phyloP scores from a whole-genome alignment of 2,329 filamentous ascomycete species.

The Diaporthe vaccinii region DNA sequence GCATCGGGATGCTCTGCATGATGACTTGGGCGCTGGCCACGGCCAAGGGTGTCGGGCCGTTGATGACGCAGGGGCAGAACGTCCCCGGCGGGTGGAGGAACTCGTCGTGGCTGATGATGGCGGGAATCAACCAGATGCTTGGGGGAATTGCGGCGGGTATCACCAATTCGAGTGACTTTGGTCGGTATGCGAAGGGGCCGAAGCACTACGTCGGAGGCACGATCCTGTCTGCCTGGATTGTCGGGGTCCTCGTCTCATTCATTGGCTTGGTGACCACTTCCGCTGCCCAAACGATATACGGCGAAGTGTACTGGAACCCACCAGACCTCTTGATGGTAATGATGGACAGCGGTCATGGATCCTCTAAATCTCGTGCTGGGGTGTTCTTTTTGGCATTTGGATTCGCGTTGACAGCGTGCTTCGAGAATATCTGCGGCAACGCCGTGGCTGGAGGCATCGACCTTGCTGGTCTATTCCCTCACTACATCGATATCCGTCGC shows the following conservation, averaged over 20 bases:
- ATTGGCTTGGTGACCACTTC: conserved; percentile 58
- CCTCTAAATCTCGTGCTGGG: conserved; percentile 47
- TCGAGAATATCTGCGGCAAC: conserved; percentile 57
- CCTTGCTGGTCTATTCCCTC: conserved; percentile 43
- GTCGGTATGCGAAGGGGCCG: conserved; percentile 54
- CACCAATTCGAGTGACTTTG: conserved; percentile 59
- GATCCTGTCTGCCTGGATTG: conserved; percentile 54
- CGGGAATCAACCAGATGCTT: conserved; percentile 58
- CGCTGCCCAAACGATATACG: conserved; percentile 59
- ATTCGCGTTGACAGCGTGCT: conserved; percentile 57
- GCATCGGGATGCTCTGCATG: conserved; percentile 61
- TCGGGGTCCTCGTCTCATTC: conserved; percentile 56
- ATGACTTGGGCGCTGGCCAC: conserved; percentile 61
- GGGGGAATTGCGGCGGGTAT: conserved; percentile 57
- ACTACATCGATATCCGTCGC: conserved; percentile 49
- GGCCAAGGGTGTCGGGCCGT: conserved; percentile 58
- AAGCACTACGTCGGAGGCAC: conserved; percentile 56
- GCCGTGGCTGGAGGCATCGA: conserved; percentile 48
- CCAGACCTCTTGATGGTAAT: conserved; percentile 59
- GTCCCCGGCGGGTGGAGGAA: conserved; percentile 54
- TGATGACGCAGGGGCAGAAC: conserved; percentile 55
- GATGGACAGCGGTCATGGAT: conserved; percentile 58
- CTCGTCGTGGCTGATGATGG: conserved; percentile 60
- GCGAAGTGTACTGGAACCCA: conserved; percentile 61
- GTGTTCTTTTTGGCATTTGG: conserved; percentile 50